A percentile compares a stretch with the other conserved stretches of the same genome.
Conservation (phyloP, 768 basidiomycete species). For the Rhodotorula kratochvilovae region DNA sequence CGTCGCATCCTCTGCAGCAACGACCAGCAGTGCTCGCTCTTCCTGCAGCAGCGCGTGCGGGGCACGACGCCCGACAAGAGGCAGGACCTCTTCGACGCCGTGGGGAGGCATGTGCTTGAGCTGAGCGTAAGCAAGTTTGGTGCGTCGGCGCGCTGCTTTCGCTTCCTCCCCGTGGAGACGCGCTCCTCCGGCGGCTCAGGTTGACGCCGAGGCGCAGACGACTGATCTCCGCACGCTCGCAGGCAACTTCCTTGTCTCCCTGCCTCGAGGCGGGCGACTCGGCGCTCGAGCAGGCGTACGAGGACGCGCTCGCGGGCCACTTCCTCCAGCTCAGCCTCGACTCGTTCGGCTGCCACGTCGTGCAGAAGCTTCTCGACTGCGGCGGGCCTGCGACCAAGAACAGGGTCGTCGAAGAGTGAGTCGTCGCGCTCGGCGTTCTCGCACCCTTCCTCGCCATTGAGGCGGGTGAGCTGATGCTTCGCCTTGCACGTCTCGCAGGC, state of each 20-base stretch:
- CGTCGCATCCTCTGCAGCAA: conserved; percentile 19
- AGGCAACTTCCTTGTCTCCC: conserved; percentile 40
- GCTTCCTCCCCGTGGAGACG: not conserved
- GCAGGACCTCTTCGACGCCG: conserved; percentile 11
- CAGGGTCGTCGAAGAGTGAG: conserved; percentile 27
- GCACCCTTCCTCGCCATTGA: no score
- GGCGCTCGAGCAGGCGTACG: not conserved
- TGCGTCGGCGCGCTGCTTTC: not conserved
- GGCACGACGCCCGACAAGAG: not conserved
- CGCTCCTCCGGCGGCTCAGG: no score
- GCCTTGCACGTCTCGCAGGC: not conserved
- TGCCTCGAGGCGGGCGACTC: conserved; percentile 33
- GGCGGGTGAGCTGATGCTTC: not conserved
- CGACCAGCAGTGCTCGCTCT: conserved; percentile 40
- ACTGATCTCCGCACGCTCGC: no score
- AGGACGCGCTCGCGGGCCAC: not conserved
- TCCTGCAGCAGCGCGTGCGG: conserved; percentile 33
- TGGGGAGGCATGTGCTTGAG: conserved; percentile 13
- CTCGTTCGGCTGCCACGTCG: conserved; percentile 36
- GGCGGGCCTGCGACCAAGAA: conserved; percentile 18
- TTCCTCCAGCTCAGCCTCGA: conserved; percentile 29
- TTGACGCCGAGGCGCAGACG: no score
- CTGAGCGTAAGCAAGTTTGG: conserved; percentile 33
- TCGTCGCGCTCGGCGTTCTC: not conserved
- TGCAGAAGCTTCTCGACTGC: conserved; percentile 36